Base-by-base conservation (phyloP, 768 basidiomycete genomes). In the Termitomyces sp. region DNA sequence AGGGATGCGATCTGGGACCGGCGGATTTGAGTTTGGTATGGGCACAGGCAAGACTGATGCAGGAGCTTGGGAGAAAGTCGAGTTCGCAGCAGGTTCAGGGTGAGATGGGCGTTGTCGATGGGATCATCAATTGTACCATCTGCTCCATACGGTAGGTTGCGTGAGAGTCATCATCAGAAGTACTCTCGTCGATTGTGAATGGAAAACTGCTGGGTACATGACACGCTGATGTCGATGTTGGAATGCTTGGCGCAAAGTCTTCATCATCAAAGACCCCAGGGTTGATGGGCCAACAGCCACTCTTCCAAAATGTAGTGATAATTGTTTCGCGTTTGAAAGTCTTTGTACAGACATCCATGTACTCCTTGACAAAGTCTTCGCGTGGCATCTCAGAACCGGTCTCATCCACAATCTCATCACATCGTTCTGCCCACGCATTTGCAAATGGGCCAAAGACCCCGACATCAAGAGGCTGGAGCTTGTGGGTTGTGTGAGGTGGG, bases 401-500 rank as follows among this genome's bases (percentile, higher is more conserved):
- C 22, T 45, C n/a, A n/a, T 55, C 33, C 30, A 51, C 30, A 22
- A 50, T 45, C 12, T n/a, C 8, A 4, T 48, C 20, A 20, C 58
- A 59, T 0, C 9, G 33, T 20, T 59, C 53, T 20, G 30, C 37
- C 71, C 70, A 72, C 2, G 22, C 36, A 1, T 32, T 40, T 6
- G 64, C 52, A 14, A 78, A 60, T 0, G 73, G 76, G 1, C 74
- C 67, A 62, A 78, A 77, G 1, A 72, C 60, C 10, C 71, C 69
- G 45, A 77, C 72, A 65, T 77, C 70, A 20, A 66, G 69, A 6
- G 74, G 74, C 57, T 77, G 74, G 2, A 76, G 60, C 1, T 48
- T 53, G 58, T 77, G 74, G 1, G 72, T 76, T 0, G 72, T 76
- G 53, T 76, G 74, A 5, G 73, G 60, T 2, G 73, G 72, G 22